These are phyloP conservation scores for Cadophora gregata DNA, from an alignment of 2,329 filamentous ascomycete species.

Conservation along the genomic window DNA sequence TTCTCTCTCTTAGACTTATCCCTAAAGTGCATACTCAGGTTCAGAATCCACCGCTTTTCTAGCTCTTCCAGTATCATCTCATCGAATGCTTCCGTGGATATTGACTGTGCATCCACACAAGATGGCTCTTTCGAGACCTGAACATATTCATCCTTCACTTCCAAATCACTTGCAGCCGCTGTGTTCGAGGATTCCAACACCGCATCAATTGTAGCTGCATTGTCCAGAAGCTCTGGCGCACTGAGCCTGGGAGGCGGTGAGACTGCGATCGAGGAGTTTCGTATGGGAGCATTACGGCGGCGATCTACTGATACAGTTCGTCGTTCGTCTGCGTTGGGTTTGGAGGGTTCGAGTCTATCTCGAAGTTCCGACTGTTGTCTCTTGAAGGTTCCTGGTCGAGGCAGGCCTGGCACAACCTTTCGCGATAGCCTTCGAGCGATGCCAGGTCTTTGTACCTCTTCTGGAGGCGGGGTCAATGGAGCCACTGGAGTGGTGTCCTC, in stretches of 20 bases:
- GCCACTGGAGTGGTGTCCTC: conserved; percentile 32
- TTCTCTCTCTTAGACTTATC: conserved; percentile 94
- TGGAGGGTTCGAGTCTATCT: conserved; percentile 71
- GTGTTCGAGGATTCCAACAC: conserved; percentile 30
- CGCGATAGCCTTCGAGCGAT: conserved; percentile 46
- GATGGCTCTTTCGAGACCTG: conserved; percentile 38
- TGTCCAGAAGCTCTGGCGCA: conserved; percentile 43
- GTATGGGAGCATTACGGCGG: conserved; percentile 38
- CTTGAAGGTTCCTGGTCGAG: conserved; percentile 79
- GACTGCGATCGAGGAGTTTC: conserved; percentile 36
- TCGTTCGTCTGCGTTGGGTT: conserved; percentile 68
- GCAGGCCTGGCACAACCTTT: conserved; percentile 78
- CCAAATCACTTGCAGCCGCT: conserved; percentile 29
- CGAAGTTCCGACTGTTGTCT: conserved; percentile 83
- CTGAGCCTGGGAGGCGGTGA: conserved; percentile 36
- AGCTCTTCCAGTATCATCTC: conserved; percentile 78
- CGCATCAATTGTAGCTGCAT: conserved; percentile 32
- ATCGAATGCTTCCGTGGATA: conserved; percentile 55
- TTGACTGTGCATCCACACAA: conserved; percentile 38
- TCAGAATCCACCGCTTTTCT: conserved; percentile 91
- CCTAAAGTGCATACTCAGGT: conserved; percentile 97
- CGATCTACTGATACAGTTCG: conserved; percentile 73
- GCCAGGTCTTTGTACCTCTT: conserved; percentile 35
- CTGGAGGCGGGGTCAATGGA: conserved; percentile 30
- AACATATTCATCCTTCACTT: conserved; percentile 38